Evolutionary conservation across 306 rosid species (phyloP).

Genomic region (Vigna nakashimae): DNA sequence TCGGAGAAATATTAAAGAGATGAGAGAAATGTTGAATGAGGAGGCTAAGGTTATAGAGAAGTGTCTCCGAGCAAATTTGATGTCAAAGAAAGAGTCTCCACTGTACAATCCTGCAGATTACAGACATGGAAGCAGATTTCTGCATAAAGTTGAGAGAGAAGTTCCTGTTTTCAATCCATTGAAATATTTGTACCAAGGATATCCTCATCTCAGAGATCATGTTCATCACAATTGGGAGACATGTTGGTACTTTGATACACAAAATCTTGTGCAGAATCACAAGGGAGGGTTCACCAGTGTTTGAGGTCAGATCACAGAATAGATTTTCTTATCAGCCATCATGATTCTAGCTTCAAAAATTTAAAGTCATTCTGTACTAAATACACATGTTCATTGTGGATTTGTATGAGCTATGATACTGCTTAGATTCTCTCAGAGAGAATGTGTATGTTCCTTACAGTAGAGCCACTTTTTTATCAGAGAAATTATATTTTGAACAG

Average conservation of each 20-base stretch:
- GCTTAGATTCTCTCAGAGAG: no score
- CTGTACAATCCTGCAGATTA: conserved; percentile 46
- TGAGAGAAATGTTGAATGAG: conserved; percentile 76
- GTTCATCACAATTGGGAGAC: conserved; percentile 50
- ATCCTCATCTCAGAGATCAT: conserved; percentile 70
- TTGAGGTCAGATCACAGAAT: conserved; percentile 64
- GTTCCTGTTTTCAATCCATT: conserved; percentile 83
- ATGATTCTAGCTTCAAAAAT: not conserved
- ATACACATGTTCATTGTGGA: no score
- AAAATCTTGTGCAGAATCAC: conserved; percentile 45
- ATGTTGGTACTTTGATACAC: conserved; percentile 58
- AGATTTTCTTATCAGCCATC: conserved; percentile 67
- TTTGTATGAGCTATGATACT: no score
- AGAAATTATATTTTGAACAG: no score
- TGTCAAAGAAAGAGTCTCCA: conserved; percentile 58
- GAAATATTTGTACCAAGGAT: conserved; percentile 61
- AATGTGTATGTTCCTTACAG: no score
- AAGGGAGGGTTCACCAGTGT: conserved; percentile 63
- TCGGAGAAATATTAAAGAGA: conserved; percentile 54
- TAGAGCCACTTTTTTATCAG: no score
- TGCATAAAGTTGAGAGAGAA: conserved; percentile 57
- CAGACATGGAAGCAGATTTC: conserved; percentile 42
- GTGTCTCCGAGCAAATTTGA: conserved; percentile 62
- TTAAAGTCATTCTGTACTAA: no score
- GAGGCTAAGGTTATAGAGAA: conserved; percentile 86